Conservation (phyloP, 2,329 filamentous ascomycete species). For the Salinomyces thailandicus region DNA sequence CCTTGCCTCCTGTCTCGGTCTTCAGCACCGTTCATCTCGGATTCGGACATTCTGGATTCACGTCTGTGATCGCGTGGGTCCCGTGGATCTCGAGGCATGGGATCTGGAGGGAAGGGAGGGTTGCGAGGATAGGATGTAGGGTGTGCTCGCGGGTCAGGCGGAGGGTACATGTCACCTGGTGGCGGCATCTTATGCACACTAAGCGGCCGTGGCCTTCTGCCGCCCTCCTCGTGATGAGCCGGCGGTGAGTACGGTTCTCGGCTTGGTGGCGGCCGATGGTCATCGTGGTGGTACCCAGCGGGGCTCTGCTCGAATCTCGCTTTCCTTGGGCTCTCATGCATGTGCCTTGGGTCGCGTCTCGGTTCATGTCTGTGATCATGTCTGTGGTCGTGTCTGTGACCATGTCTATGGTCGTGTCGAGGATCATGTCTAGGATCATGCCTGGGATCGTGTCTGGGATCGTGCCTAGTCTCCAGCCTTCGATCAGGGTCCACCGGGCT, state of each 20-base stretch:
- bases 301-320: constrained; percentile 10
- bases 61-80: constrained; percentile 10
- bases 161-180: not conserved
- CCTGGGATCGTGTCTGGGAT: not conserved
- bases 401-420: not conserved
- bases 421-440: not conserved
- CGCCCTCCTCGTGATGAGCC: not conserved
- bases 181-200: not conserved
- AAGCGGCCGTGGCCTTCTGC: not conserved
- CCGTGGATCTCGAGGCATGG: not conserved
- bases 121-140: not conserved
- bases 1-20: constrained; percentile 7
- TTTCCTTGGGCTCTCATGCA: constrained; percentile 6
- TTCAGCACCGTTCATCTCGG: constrained; percentile 6
- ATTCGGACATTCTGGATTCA: constrained; percentile 7
- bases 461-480: not conserved
- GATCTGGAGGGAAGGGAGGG: not conserved
- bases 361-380: not conserved
- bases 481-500: constrained; percentile 5
- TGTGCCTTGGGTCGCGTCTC: not conserved
- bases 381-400: too few relatives aligned
- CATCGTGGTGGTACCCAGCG: constrained; percentile 4
- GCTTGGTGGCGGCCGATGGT: constrained; percentile 3
- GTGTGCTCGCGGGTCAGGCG: constrained; percentile 1
- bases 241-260: too few relatives aligned